These are phyloP conservation scores for Akanthomyces dipterigenus DNA, from an alignment of 2,329 filamentous ascomycete genomes.

Conservation along the genomic window DNA sequence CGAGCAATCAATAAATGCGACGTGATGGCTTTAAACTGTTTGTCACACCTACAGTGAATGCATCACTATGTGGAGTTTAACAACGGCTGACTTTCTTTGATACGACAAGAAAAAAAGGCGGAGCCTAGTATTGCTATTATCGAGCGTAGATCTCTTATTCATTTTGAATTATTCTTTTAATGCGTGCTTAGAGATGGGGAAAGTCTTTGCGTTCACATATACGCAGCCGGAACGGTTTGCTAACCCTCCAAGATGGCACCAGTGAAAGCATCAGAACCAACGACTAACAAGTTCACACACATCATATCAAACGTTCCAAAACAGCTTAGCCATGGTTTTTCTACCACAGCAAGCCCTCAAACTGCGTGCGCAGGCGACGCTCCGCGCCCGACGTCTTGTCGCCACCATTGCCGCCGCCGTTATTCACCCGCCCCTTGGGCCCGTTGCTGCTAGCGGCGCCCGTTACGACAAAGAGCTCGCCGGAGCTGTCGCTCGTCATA, in stretches of 20 bases:
- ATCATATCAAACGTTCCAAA: background rate
- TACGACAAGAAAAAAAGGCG: too few species aligned
- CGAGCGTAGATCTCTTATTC: too few species aligned
- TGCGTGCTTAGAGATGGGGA: too few species aligned
- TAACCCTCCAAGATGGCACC: background rate
- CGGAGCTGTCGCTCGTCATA: constrained; percentile 46
- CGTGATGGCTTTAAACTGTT: too few species aligned
- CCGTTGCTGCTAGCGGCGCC: constrained; percentile 6
- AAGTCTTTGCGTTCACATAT: background rate
- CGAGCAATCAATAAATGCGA: too few species aligned
- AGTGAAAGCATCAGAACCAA: background rate
- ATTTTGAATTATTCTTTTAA: too few species aligned
- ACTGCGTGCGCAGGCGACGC: background rate
- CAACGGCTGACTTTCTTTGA: too few species aligned
- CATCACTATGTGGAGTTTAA: background rate
- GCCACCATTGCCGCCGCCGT: background rate
- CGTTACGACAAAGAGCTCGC: constrained; percentile 45
- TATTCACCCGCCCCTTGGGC: background rate
- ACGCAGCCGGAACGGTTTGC: background rate
- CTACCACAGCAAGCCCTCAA: background rate
- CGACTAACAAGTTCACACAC: background rate
- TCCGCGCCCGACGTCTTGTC: constrained; percentile 1
- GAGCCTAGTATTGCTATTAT: too few species aligned
- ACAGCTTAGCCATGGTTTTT: background rate
- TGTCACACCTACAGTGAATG: too few species aligned